phyloP scores from a whole-genome alignment of 2,329 filamentous ascomycete genomes.

The Arthrinium puccinioides region DNA sequence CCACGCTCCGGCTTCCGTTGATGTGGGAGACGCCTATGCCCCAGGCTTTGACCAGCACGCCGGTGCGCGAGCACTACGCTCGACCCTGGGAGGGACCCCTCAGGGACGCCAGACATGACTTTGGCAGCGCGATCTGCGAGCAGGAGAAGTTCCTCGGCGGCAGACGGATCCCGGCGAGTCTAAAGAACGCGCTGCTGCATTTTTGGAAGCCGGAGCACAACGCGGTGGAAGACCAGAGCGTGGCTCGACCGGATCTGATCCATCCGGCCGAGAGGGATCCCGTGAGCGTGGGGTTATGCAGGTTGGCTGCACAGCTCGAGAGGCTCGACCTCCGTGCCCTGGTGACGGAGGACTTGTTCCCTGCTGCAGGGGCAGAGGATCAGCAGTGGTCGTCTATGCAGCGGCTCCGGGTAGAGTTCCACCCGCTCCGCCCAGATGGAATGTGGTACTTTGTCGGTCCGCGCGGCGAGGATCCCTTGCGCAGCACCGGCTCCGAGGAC shows the following conservation, averaged over 20 bases:
- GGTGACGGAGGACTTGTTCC: conserved; percentile 12
- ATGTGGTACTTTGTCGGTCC: conserved; percentile 17
- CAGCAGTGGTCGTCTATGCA: conserved; percentile 13
- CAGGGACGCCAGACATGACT: conserved; percentile 17
- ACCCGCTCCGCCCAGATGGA: conserved; percentile 12
- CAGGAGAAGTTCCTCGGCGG: conserved; percentile 9
- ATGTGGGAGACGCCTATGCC: conserved; percentile 15
- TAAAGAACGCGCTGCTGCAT: conserved; percentile 10
- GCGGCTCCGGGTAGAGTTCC: conserved; percentile 14
- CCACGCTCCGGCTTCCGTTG: conserved; percentile 11
- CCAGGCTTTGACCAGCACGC: conserved; percentile 4
- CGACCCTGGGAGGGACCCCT: conserved; percentile 17
- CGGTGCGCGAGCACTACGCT: conserved; percentile 7
- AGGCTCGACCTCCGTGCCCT: conserved; percentile 13
- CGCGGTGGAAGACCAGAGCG: conserved; percentile 5
- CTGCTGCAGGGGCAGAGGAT: not conserved
- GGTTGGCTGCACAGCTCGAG: conserved; percentile 11
- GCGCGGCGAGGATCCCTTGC: conserved; percentile 11
- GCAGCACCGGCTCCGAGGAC: conserved; percentile 5
- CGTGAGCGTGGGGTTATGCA: conserved; percentile 12
- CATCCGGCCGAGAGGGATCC: conserved; percentile 11
- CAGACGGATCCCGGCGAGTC: conserved; percentile 7
- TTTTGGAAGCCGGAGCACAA: conserved; percentile 7
- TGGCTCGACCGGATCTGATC: conserved; percentile 12
- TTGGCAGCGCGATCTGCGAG: conserved; percentile 11